These are phyloP conservation scores for Saturnispora saitoi DNA, from an alignment of 805 yeast species.

Conservation along the genomic window DNA sequence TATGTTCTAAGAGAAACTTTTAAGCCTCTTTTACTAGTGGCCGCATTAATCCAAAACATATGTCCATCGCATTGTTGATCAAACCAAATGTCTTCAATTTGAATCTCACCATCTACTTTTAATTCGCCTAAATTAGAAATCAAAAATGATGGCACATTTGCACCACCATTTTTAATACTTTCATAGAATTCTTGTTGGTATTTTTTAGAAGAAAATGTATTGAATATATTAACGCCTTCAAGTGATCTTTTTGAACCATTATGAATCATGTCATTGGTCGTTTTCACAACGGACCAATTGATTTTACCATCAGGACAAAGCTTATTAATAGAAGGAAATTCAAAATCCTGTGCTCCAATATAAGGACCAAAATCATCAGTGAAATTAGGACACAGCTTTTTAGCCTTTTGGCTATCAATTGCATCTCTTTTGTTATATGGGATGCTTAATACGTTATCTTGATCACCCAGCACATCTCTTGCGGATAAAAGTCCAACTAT, in stretches of 20 bases:
- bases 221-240: slow-evolving; percentile 1
- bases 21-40: neutral
- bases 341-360: neutral
- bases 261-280: slow-evolving; percentile 5
- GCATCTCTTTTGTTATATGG: slow-evolving; percentile 18
- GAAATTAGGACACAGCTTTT: neutral
- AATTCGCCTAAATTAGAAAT: slow-evolving; percentile 8
- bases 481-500: neutral
- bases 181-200: neutral
- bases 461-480: slow-evolving; percentile 1
- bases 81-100: slow-evolving; percentile 3
- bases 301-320: slow-evolving; percentile 3
- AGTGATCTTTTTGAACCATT: neutral
- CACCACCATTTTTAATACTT: neutral
- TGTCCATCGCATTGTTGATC: neutral
- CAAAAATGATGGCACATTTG: slow-evolving; percentile 12
- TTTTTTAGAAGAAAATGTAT: neutral
- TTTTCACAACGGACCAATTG: slow-evolving; percentile 8
- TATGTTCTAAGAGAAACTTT: neutral
- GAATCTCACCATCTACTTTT: neutral
- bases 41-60: neutral
- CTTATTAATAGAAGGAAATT: slow-evolving; percentile 12
- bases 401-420: neutral
- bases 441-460: slow-evolving; percentile 10
- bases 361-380: slow-evolving; percentile 2